A percentile compares a stretch with the other conserved stretches of the same genome.
Conservation (phyloP, 2,329 filamentous ascomycete species). For the Stagonosporopsis vannaccii region DNA sequence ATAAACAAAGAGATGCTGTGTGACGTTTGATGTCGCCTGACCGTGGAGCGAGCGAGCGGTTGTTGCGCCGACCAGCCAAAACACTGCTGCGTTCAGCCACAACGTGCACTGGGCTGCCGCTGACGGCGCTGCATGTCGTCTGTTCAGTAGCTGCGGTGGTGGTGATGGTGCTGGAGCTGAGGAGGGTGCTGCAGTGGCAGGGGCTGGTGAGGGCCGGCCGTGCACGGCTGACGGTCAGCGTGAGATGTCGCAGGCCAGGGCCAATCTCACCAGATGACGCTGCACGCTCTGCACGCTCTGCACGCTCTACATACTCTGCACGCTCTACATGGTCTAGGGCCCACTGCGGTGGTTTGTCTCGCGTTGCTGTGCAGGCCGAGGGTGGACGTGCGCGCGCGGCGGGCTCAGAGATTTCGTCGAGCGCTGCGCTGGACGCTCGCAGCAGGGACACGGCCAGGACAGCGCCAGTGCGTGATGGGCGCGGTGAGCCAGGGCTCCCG, state of each 20-base stretch:
- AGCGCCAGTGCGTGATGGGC: background rate
- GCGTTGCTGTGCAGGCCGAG: too few relatives aligned
- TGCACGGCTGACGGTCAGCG: slow-evolving; percentile 11
- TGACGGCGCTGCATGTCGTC: slow-evolving; percentile 3
- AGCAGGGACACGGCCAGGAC: slow-evolving; percentile 16
- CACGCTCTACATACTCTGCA: too few relatives aligned
- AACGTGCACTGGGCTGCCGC: slow-evolving; percentile 13
- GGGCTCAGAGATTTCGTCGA: slow-evolving; percentile 8
- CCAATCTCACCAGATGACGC: slow-evolving; percentile 3
- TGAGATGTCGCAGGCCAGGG: slow-evolving; percentile 4
- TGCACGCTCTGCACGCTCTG: background rate
- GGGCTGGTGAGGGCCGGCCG: background rate
- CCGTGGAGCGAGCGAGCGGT: slow-evolving; percentile 12
- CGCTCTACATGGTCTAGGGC: background rate
- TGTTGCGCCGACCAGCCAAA: background rate
- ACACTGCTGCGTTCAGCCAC: slow-evolving; percentile 8
- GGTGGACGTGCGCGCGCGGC: slow-evolving; percentile 12
- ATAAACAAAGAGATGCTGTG: slow-evolving; percentile 17
- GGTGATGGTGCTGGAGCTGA: background rate
- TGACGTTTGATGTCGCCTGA: slow-evolving; percentile 18
- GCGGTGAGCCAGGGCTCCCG: slow-evolving; percentile 12
- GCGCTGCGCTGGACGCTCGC: slow-evolving; percentile 10
- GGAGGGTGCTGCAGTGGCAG: too few relatives aligned
- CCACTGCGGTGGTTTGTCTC: slow-evolving; percentile 3
- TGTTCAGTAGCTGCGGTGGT: background rate